Percentiles rank a stretch among this genome's conserved stretches.
Conservation (phyloP, 352 stramenopile species). For the Phytophthora sp. region DNA sequence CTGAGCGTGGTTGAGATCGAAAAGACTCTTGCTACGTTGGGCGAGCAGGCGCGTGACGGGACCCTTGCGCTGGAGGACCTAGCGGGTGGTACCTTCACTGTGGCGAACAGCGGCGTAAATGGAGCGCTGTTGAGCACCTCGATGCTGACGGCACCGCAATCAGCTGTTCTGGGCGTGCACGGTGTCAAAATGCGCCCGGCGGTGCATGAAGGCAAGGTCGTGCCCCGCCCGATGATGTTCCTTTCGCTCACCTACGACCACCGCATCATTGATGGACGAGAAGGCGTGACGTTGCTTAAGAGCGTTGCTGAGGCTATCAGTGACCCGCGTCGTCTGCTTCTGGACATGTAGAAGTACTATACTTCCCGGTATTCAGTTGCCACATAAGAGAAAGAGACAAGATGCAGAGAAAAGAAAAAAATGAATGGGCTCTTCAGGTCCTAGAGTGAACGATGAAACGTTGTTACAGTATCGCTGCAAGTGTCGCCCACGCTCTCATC, state of each 20-base stretch:
- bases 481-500: too few species aligned
- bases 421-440: constrained; percentile 16
- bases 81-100: constrained; percentile 98
- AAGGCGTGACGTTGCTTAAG: constrained; percentile 99
- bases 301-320: constrained; percentile 97
- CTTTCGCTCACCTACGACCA: constrained; percentile 99
- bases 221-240: constrained; percentile 99
- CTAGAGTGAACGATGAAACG: constrained; percentile 24
- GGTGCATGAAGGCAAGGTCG: constrained; percentile 93
- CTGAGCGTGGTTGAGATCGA: constrained; percentile 98
- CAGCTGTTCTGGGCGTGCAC: constrained; percentile 98
- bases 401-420: not conserved
- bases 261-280: constrained; percentile 98
- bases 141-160: constrained; percentile 99
- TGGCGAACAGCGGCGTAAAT: constrained; percentile 97
- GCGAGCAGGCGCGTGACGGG: constrained; percentile 68
- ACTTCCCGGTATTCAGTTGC: not conserved
- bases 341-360: constrained; percentile 63
- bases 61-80: constrained; percentile 92
- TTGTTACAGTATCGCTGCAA: constrained; percentile 16
- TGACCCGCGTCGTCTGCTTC: constrained; percentile 94
- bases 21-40: constrained; percentile 93
- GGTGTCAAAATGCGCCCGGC: constrained; percentile 97
- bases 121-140: constrained; percentile 98
- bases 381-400: not conserved